Base-by-base conservation (phyloP, 768 basidiomycete species). In the Rickenella mellea region DNA sequence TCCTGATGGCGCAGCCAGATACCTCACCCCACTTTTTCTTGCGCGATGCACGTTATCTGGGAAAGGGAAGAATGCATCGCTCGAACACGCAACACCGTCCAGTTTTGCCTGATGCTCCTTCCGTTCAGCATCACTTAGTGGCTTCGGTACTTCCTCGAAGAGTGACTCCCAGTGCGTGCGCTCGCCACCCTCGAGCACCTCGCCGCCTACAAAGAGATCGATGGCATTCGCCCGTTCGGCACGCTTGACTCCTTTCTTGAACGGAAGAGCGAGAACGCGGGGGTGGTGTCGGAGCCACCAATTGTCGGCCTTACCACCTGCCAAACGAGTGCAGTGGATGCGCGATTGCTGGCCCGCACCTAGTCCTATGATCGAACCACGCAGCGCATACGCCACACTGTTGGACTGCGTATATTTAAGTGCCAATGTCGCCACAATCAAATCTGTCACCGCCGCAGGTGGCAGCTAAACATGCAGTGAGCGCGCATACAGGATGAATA, bases 61-160 rank as follows among this genome's bases (percentile, higher is more conserved):
- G 78, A 98, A 98, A 14, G 96, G 96, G 91, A 98, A 98, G 76
- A 99, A 99, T 39, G 94, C 96, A 51, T 99, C 96, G 47, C 89
- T 92, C 25, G 88, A 87, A 64, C 96, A 94, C 5, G 86, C 80
- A 39, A 98, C 94, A 17, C 78, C 86, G 46, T 83, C 80, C 43
- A 98, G 66, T 65, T 82, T 66, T 35, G 52, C 61, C 39, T 76
- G 77, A 76, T 91, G 93, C 40, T 75, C 74, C 55, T 69, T 75
- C 58, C 75, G 81, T 64, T 96, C 92, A 46, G 70, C 69, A 12
- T 66, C 71, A 12, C 64, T 76, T 48, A 99, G 65, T 14, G 80
- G 67, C 47, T 62, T 65, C 1, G 92, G 87, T 4, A 75, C 59
- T 9, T 60, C 69, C 49, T 87, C 88, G 53, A 99, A 99, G 48